These are phyloP conservation scores for Davidsoniella virescens DNA, from an alignment of 2,329 filamentous ascomycete species.

Conservation along the genomic window DNA sequence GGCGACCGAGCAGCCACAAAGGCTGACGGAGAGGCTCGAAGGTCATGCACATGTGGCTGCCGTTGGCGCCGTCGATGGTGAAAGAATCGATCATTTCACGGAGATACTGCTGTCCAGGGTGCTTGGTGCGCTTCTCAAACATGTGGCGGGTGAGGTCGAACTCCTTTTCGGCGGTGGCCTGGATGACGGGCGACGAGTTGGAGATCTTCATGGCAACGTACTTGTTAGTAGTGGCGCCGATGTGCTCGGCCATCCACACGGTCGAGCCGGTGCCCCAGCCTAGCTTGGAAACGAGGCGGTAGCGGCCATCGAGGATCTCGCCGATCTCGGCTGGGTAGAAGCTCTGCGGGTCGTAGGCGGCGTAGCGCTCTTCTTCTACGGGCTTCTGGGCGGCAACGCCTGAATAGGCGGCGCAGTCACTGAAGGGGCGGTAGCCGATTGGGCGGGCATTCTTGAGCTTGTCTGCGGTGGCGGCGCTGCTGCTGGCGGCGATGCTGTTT, in stretches of 20 bases:
- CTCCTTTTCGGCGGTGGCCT: conserved; percentile 16
- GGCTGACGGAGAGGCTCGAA: conserved; percentile 26
- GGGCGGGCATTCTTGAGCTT: background rate
- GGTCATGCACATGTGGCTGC: conserved; percentile 22
- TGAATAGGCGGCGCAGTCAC: conserved; percentile 5
- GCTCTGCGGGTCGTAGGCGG: conserved; percentile 16
- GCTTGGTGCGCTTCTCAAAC: conserved; percentile 13
- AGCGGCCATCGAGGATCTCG: conserved; percentile 21
- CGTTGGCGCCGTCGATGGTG: conserved; percentile 17
- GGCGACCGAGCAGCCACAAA: conserved; percentile 22
- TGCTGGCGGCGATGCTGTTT: background rate
- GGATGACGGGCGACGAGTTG: conserved; percentile 16
- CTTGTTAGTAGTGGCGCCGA: conserved; percentile 15
- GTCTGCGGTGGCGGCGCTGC: background rate
- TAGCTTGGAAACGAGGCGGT: conserved; percentile 23
- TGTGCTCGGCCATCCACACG: conserved; percentile 22
- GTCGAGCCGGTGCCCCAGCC: conserved; percentile 25
- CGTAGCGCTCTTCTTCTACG: conserved; percentile 17
- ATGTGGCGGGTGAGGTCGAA: conserved; percentile 16
- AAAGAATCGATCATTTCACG: conserved; percentile 20
- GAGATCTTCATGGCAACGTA: conserved; percentile 19
- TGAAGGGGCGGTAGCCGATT: conserved; percentile 4
- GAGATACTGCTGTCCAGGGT: conserved; percentile 19
- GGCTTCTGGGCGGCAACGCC: conserved; percentile 6
- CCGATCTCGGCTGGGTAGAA: conserved; percentile 22